Evolutionary conservation across 129 eudicot species (phyloP).

Genomic region (Gnaphalium uliginosum): DNA sequence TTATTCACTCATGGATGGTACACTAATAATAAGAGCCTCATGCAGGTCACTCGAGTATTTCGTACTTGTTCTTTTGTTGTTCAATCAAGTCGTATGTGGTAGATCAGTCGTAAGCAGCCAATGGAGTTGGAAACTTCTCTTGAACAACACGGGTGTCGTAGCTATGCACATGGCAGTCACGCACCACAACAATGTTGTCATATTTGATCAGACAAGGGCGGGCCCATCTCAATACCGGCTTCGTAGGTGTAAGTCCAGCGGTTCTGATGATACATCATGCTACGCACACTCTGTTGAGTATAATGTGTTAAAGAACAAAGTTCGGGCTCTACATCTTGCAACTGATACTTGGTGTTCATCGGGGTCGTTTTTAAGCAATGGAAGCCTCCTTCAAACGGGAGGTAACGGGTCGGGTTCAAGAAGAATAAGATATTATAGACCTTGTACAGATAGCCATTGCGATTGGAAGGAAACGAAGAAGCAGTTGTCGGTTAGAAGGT

Average conservation of each 20-base stretch:
- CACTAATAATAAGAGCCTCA: not conserved
- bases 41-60: constrained; percentile 18
- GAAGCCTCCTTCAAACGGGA: constrained; percentile 58
- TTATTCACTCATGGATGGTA: constrained; percentile 27
- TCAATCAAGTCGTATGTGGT: constrained; percentile 11
- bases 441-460: constrained; percentile 50
- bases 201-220: constrained; percentile 54
- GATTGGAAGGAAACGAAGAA: constrained; percentile 52
- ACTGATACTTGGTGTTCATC: constrained; percentile 74
- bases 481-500: constrained; percentile 36
- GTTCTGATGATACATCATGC: constrained; percentile 39
- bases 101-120: constrained; percentile 3
- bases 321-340: constrained; percentile 52
- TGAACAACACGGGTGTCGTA: constrained; percentile 62
- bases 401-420: constrained; percentile 51
- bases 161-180: constrained; percentile 81
- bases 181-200: constrained; percentile 52
- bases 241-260: constrained; percentile 28
- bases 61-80: constrained; percentile 28
- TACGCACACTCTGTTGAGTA: constrained; percentile 76
- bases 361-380: constrained; percentile 59
- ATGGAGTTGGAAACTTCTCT: constrained; percentile 57
- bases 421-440: constrained; percentile 38
- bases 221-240: constrained; percentile 51
- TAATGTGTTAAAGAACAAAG: constrained; percentile 36